Conservation (phyloP, 345 rosid genomes). For the Mangifera indica region DNA sequence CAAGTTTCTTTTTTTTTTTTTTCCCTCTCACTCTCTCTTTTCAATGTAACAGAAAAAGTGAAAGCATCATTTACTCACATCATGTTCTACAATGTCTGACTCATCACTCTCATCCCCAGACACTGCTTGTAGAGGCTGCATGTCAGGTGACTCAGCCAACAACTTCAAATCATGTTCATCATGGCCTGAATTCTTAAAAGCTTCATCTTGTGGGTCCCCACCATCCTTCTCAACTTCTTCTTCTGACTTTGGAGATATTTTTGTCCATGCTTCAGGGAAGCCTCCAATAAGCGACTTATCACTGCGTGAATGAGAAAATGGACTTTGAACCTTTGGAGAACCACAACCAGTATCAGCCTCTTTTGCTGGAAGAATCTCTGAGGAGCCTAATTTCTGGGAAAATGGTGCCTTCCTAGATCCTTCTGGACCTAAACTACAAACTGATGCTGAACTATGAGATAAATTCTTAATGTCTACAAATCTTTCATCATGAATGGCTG, state of each 20-base stretch:
- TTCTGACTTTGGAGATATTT: slow-evolving; percentile 36
- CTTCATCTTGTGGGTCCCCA: slow-evolving; percentile 32
- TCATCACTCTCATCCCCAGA: slow-evolving; percentile 69
- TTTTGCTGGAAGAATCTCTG: slow-evolving; percentile 29
- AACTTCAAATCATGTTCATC: slow-evolving; percentile 41
- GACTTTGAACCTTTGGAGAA: slow-evolving; percentile 27
- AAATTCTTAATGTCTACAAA: slow-evolving; percentile 42
- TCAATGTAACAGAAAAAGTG: slow-evolving; percentile 5
- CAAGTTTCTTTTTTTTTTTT: not conserved
- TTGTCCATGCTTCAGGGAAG: slow-evolving; percentile 22
- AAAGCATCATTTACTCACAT: slow-evolving; percentile 57
- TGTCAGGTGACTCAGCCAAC: slow-evolving; percentile 32
- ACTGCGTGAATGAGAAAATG: slow-evolving; percentile 9
- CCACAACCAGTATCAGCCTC: slow-evolving; percentile 27
- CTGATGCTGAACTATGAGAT: slow-evolving; percentile 38
- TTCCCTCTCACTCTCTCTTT: too few species aligned
- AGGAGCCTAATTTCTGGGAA: slow-evolving; percentile 34
- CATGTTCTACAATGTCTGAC: slow-evolving; percentile 79
- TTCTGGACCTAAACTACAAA: slow-evolving; percentile 43
- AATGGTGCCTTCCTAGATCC: slow-evolving; percentile 35
- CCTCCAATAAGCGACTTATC: slow-evolving; percentile 15
- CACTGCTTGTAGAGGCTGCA: slow-evolving; percentile 36
- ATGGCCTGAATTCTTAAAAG: slow-evolving; percentile 29
- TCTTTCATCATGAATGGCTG: slow-evolving; percentile 29
- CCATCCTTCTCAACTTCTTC: slow-evolving; percentile 28